Percentiles rank a stretch among this genome's conserved stretches.
These are phyloP conservation scores for Fusarium sp. DNA, from an alignment of 2,329 filamentous ascomycete genomes.

Conservation along the genomic window DNA sequence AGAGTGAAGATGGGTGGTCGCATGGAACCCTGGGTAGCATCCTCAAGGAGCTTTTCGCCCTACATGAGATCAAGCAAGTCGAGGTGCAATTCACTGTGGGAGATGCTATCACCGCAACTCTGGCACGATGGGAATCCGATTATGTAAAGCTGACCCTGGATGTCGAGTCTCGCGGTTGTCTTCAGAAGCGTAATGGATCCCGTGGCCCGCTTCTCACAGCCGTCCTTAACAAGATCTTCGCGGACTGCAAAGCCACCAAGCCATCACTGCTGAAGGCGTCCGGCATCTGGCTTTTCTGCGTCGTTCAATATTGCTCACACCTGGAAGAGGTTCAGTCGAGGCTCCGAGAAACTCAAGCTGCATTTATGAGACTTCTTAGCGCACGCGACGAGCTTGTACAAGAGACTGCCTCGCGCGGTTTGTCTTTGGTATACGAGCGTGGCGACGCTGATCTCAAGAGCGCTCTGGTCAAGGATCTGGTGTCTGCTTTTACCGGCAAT, in stretches of 20 bases:
- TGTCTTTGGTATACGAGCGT: conserved; percentile 93
- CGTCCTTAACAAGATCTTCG: conserved; percentile 77
- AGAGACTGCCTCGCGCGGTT: conserved; percentile 89
- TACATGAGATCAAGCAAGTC: conserved; percentile 85
- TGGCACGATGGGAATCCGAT: conserved; percentile 84
- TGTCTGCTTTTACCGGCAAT: conserved; percentile 86
- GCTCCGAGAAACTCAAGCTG: conserved; percentile 81
- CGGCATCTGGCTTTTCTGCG: conserved; percentile 92
- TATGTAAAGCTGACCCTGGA: conserved; percentile 80
- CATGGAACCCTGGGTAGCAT: conserved; percentile 61
- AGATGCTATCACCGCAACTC: conserved; percentile 82
- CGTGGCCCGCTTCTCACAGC: conserved; percentile 56
- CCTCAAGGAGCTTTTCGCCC: conserved; percentile 73
- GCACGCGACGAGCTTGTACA: conserved; percentile 95
- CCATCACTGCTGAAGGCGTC: conserved; percentile 91
- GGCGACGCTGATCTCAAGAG: conserved; percentile 83
- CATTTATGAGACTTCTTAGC: conserved; percentile 87
- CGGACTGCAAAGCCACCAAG: conserved; percentile 83
- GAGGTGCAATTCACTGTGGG: conserved; percentile 93
- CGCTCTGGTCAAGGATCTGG: conserved; percentile 85
- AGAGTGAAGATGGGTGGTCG: conserved; percentile 45
- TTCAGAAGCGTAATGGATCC: conserved; percentile 50
- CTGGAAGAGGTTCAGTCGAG: conserved; percentile 76
- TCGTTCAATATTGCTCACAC: conserved; percentile 90
- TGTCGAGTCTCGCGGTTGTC: conserved; percentile 63